Percentiles rank a stretch among this genome's conserved stretches.
Conservation (phyloP, 306 rosid species). For the Acacia confusa region DNA sequence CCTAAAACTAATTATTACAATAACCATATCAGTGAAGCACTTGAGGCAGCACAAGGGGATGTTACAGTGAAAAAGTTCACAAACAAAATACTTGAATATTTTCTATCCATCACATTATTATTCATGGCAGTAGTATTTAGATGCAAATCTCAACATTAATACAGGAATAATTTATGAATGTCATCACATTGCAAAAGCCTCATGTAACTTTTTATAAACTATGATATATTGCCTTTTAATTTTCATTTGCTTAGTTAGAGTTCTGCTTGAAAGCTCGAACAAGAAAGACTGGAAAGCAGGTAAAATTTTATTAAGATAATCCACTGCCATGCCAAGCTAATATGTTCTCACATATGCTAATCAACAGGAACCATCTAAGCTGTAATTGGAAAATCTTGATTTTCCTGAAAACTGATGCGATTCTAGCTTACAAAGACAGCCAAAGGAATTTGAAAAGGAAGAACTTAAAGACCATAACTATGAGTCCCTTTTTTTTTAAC, state of each 20-base stretch:
- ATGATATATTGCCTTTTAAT: not conserved
- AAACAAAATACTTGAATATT: not conserved
- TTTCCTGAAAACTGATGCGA: not conserved
- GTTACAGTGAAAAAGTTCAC: constrained; percentile 35
- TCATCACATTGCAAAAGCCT: not conserved
- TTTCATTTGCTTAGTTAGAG: not conserved
- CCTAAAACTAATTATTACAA: no score
- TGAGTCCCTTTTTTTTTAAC: no score
- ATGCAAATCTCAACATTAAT: not conserved
- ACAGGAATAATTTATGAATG: not conserved
- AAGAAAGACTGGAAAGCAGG: not conserved
- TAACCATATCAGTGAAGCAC: constrained; percentile 41
- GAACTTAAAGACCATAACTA: not conserved
- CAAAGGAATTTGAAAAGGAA: not conserved
- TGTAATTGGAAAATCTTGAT: not conserved
- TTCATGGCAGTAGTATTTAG: not conserved
- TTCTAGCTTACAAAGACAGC: not conserved
- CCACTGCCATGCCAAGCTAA: not conserved
- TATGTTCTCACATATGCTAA: not conserved
- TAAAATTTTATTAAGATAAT: not conserved
- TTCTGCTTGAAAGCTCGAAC: not conserved
- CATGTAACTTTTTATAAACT: not conserved
- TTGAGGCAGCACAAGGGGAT: constrained; percentile 78
- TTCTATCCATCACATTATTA: not conserved
- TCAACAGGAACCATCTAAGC: not conserved